Base-by-base conservation (phyloP, 768 basidiomycete species). In the Asterophora lycoperdoides region DNA sequence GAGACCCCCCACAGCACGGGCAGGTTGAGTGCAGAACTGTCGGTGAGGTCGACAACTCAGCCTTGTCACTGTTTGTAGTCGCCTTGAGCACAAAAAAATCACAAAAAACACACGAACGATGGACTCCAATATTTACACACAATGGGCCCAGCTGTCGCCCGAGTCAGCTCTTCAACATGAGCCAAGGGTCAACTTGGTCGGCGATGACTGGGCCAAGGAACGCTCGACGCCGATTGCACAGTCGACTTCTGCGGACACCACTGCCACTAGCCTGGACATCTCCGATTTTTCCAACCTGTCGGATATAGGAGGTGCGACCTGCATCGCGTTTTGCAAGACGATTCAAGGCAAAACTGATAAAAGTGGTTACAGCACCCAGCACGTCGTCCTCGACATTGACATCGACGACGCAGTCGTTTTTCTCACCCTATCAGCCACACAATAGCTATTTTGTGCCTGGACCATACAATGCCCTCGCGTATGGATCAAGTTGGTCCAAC, bases 401-500 rank as follows among this genome's bases (percentile, higher is more conserved):
- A 19, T 56, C 74, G 5, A 58, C 76, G 2, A 57, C 74, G 0
- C 69, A 71, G 48, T 55, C 68, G 34, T 73, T 72, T 60, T 74
- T 71, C 66, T 57, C 64, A 41, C 63, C 67, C 41, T 73, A 61
- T 63, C 73, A 68, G 61, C 73, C 68, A 61, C 70, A 59, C 59
- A 67, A 59, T 59, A 67, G 64, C 42, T 78, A 70, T 56, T 76
- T 71, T 46, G 68, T 74, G 23, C 63, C 72, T 3, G 68, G 72
- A 3, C 74, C 77, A 11, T 81, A 76, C 62, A 77, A 77, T 51
- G 71, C 76, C 5, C 73, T 80, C 58, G 60, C 76, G 1, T 86
- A 84, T 51, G 75, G 78, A n/a, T 57, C 73, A 2, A 58, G 71
- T 7, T 84, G 81, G 80, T 56, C 74, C 1, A 57, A 64, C 15